Percentiles rank a stretch among this genome's conserved stretches.
phyloP scores from a whole-genome alignment of 805 yeast species.

The Brettanomyces naardenensis region DNA sequence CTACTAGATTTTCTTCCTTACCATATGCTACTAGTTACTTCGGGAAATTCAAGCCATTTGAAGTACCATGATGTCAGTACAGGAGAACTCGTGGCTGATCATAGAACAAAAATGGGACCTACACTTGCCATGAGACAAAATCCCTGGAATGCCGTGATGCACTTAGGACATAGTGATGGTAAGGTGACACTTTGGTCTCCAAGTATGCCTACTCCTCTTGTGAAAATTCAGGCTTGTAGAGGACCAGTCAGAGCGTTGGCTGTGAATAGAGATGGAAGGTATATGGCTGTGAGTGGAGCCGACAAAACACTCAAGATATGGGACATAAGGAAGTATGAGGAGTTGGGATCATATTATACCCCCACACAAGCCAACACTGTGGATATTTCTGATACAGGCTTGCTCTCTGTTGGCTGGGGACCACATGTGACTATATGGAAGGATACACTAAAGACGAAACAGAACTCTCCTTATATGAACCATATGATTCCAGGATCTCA shows the following conservation, averaged over 20 bases:
- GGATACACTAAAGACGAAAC: constrained; percentile 62
- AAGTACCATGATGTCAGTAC: constrained; percentile 95
- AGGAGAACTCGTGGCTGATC: constrained; percentile 76
- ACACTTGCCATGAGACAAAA: constrained; percentile 82
- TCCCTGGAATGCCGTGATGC: constrained; percentile 93
- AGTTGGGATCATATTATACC: constrained; percentile 56
- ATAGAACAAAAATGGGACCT: constrained; percentile 84
- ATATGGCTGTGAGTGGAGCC: constrained; percentile 89
- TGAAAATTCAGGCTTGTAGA: constrained; percentile 66
- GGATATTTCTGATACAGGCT: constrained; percentile 79
- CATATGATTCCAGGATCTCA: constrained; percentile 77
- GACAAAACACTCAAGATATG: constrained; percentile 82
- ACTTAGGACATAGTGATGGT: constrained; percentile 90
- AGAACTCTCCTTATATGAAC: constrained; percentile 84
- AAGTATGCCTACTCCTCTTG: constrained; percentile 75
- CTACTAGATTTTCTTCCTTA: constrained; percentile 84
- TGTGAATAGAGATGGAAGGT: constrained; percentile 82
- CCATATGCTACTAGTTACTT: constrained; percentile 79
- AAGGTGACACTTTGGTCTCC: constrained; percentile 94
- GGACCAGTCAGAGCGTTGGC: constrained; percentile 88
- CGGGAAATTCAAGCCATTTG: constrained; percentile 83
- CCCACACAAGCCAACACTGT: constrained; percentile 84
- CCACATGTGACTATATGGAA: constrained; percentile 95
- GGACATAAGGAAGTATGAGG: constrained; percentile 84
- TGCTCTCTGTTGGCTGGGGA: constrained; percentile 89